These are phyloP conservation scores for Tanacetum coccineum DNA, from an alignment of 129 eudicot species.

Conservation along the genomic window DNA sequence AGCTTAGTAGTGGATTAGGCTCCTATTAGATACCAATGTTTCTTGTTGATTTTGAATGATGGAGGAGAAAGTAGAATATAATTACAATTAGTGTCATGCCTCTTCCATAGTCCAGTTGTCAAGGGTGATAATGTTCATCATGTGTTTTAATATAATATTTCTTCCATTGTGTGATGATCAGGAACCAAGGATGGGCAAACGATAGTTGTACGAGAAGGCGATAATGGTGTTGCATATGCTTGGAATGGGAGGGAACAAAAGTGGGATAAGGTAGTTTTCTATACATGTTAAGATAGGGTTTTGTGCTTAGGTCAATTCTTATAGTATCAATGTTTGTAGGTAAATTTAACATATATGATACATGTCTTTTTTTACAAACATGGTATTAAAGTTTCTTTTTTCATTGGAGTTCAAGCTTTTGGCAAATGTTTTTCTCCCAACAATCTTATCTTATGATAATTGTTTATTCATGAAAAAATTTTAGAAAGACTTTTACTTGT, in stretches of 20 bases:
- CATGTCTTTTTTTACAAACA: constrained; percentile 11
- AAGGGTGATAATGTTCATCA: too few species aligned
- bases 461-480: too few species aligned
- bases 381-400: constrained; percentile 7
- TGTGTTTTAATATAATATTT: constrained; percentile 3
- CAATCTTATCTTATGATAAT: too few species aligned
- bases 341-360: constrained; percentile 1
- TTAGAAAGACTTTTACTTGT: too few species aligned
- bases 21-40: too few species aligned
- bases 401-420: not conserved
- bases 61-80: not conserved
- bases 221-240: constrained; percentile 95
- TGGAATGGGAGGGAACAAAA: constrained; percentile 79
- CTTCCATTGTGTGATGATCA: constrained; percentile 36
- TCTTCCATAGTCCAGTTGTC: too few species aligned
- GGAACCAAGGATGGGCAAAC: constrained; percentile 97
- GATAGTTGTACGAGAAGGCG: constrained; percentile 91
- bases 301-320: constrained; percentile 6
- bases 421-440: too few species aligned
- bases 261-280: constrained; percentile 85
- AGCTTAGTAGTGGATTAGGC: too few species aligned
- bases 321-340: not conserved
- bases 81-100: constrained; percentile 1
- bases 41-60: too few species aligned
- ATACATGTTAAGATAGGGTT: not conserved